phyloP scores from a whole-genome alignment of 345 rosid species.

The Carallia pectinifolia region DNA sequence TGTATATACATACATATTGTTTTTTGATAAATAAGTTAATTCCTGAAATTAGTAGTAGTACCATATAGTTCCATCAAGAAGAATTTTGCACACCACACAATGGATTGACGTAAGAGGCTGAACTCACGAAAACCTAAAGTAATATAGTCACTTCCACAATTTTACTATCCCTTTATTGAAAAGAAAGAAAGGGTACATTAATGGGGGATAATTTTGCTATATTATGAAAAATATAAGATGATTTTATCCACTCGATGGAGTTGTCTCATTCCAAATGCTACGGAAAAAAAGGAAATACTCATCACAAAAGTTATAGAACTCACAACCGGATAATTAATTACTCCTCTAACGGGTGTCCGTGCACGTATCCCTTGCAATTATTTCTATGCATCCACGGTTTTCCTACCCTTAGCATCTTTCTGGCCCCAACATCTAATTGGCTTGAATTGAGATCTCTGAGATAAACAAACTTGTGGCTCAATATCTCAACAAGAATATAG shows the following conservation, averaged over 20 bases:
- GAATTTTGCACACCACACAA: too few relatives aligned
- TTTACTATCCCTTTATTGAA: too few relatives aligned
- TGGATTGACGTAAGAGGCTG: too few relatives aligned
- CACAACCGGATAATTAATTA: constrained; percentile 20
- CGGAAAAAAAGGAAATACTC: constrained; percentile 3
- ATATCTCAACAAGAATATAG: neutral
- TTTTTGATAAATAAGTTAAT: too few relatives aligned
- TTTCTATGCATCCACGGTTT: constrained; percentile 22
- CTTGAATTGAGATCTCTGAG: constrained; percentile 13
- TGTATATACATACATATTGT: too few relatives aligned
- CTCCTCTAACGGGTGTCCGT: neutral
- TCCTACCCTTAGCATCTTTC: constrained; percentile 1
- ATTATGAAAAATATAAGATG: neutral
- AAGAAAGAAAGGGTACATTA: too few relatives aligned
- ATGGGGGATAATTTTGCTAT: neutral
- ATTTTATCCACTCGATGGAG: neutral
- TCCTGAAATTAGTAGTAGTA: too few relatives aligned
- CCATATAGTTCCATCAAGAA: too few relatives aligned
- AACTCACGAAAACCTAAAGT: too few relatives aligned
- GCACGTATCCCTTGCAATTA: constrained; percentile 30
- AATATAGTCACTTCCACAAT: too few relatives aligned
- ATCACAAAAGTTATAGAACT: constrained; percentile 10
- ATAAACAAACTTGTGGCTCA: constrained; percentile 34
- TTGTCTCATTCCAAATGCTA: constrained; percentile 14
- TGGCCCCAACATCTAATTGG: constrained; percentile 14